phyloP scores from a whole-genome alignment of 768 basidiomycete species.

The Trametes cubensis region DNA sequence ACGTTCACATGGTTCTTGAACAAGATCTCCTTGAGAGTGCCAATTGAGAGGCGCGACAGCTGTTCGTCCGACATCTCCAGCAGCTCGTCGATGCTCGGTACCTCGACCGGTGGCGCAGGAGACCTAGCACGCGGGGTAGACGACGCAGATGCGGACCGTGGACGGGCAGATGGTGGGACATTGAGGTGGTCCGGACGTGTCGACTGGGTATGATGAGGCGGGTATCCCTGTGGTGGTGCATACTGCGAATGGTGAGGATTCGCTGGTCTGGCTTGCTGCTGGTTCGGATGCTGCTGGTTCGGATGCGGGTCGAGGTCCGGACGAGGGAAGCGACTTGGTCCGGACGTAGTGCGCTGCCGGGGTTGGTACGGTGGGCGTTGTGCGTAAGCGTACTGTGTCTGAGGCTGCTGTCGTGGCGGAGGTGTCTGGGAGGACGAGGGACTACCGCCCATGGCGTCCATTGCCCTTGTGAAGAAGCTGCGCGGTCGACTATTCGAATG shows the following conservation, averaged over 20 bases:
- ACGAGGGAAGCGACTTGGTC: conserved; percentile 47
- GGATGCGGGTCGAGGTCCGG: conserved; percentile 62
- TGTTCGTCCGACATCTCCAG: conserved; percentile 60
- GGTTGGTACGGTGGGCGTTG: conserved; percentile 28
- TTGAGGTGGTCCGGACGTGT: conserved; percentile 25
- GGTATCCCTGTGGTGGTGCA: conserved; percentile 8
- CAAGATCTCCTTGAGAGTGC: conserved; percentile 75
- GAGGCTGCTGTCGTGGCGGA: conserved; percentile 20
- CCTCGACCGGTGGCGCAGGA: conserved; percentile 30
- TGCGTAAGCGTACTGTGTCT: conserved; percentile 7
- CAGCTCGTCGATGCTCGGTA: conserved; percentile 70
- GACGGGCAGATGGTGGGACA: conserved; percentile 30
- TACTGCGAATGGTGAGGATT: neutral
- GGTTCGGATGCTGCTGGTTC: conserved; percentile 13
- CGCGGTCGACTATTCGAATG: conserved; percentile 35
- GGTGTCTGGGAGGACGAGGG: conserved; percentile 31
- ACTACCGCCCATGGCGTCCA: conserved; percentile 33
- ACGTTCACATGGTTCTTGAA: conserved; percentile 76
- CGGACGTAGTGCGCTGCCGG: conserved; percentile 33
- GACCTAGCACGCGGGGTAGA: conserved; percentile 11
- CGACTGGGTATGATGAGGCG: conserved; percentile 16
- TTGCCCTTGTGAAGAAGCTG: conserved; percentile 50
- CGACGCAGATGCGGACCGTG: conserved; percentile 46
- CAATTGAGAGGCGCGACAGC: conserved; percentile 65
- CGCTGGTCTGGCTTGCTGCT: conserved; percentile 10